phyloP scores from a whole-genome alignment of 495 filamentous ascomycete genomes.

The Pyrenula massariospora region DNA sequence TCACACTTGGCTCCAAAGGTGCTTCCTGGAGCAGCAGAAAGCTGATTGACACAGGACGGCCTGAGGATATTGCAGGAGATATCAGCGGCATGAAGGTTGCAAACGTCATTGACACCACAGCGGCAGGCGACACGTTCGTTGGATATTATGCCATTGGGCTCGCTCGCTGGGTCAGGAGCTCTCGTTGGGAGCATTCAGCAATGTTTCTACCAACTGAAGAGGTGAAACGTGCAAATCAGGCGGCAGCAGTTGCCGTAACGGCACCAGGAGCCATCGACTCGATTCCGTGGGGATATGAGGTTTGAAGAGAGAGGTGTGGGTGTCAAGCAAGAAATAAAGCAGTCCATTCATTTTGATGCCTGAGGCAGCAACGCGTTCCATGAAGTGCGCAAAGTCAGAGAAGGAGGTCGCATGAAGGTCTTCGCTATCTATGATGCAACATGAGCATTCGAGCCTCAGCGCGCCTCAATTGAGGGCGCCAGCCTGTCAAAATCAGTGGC shows the following conservation, averaged over 20 bases:
- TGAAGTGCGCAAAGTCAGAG: neutral
- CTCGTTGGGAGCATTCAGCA: slow-evolving; percentile 20
- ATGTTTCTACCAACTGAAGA: slow-evolving; percentile 38
- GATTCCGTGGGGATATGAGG: slow-evolving; percentile 81
- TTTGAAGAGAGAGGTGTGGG: slow-evolving; percentile 18
- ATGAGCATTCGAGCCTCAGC: neutral
- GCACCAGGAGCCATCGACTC: slow-evolving; percentile 70
- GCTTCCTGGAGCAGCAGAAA: slow-evolving; percentile 38
- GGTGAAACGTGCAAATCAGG: slow-evolving; percentile 56
- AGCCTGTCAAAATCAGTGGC: neutral
- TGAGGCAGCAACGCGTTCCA: neutral
- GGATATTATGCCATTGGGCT: slow-evolving; percentile 71
- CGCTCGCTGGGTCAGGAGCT: slow-evolving; percentile 26
- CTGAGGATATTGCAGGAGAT: slow-evolving; percentile 24
- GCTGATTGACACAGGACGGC: slow-evolving; percentile 13
- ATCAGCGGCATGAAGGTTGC: slow-evolving; percentile 42
- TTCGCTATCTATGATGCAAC: neutral
- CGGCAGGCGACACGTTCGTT: slow-evolving; percentile 89
- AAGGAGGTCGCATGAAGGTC: neutral
- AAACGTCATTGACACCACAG: slow-evolving; percentile 85
- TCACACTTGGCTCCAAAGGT: slow-evolving; percentile 75
- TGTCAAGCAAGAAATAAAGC: neutral
- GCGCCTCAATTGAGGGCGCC: neutral
- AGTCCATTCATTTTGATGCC: neutral
- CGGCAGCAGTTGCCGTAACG: slow-evolving; percentile 67